Evolutionary conservation across 2,329 filamentous ascomycete genomes (phyloP), one percentile per base, ranked within the genome.

Genomic region (Taxawa tesnikishii): DNA sequence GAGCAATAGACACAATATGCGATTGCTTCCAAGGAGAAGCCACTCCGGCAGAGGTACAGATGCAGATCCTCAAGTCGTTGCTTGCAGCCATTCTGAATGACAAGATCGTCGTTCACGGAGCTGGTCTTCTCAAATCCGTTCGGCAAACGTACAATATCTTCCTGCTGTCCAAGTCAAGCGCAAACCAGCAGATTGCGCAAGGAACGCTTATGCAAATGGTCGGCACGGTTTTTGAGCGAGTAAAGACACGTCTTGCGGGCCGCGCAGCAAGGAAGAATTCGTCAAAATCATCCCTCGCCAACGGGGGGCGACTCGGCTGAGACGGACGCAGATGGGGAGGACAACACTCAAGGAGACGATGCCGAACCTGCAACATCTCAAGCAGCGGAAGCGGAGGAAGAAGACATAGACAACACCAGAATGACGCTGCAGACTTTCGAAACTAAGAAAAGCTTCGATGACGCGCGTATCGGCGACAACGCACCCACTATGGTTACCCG

Each of bases 111-210:
- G 92, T 98, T 2, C 90, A 98, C 55, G 90, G 90, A 37, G 88
- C 90, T 23, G 92, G 90, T 41, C 69, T 98, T 40, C 68, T 98
- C 43, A 98, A 98, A 63, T 88, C 90, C 33, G 85, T 98, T 43
- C 81, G 90, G 45, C 84, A 96, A 58, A 93, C 94, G 37, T 98
- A 98, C 67, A 98, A 98, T 63, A 92, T 98, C 46, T 98, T 98
- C 57, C 68, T 98, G 38, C 74, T 96, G 31, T 96, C 88, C 43
- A 85, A 90, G 52, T 94, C 79, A 42, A 92, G 80, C 41, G 75
- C 84, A 35, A 98, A 96, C 54, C 90, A 98, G 63, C 87, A 94
- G 56, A 83, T 96, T 30, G 92, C 92, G 1, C 92, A 98, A 55
- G 90, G 90, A 3, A 94, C 90, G 4, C 64, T 98, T 49, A 94